Evolutionary conservation across 768 basidiomycete species (phyloP).

Genomic region (Favolaschia claudopus): DNA sequence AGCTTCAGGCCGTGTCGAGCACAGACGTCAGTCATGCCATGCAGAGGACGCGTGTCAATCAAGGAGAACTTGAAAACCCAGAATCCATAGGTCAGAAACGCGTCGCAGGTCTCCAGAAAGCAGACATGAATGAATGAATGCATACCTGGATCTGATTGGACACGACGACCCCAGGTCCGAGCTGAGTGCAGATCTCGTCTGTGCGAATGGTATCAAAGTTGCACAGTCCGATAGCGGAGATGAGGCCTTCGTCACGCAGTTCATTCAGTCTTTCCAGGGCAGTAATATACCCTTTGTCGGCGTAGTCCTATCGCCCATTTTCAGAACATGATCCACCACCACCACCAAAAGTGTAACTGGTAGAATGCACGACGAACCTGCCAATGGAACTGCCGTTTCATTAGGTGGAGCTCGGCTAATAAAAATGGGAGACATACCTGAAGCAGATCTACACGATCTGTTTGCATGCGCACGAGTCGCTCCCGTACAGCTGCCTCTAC

Average conservation of each 20-base stretch:
- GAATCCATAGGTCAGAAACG: too few relatives aligned
- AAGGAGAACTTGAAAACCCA: conserved; percentile 68
- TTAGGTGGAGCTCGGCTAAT: background rate
- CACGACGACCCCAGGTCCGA: conserved; percentile 75
- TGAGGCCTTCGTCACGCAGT: conserved; percentile 63
- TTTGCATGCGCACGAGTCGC: conserved; percentile 72
- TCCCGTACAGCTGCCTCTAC: conserved; percentile 74
- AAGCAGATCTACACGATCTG: conserved; percentile 68
- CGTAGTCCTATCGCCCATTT: too few relatives aligned
- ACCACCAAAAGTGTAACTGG: too few relatives aligned
- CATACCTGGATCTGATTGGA: conserved; percentile 85
- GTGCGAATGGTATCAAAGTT: conserved; percentile 81
- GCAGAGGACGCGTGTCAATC: conserved; percentile 79
- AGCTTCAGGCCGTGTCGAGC: conserved; percentile 74
- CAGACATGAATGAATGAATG: too few relatives aligned
- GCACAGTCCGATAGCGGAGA: conserved; percentile 75
- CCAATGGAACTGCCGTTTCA: conserved; percentile 74
- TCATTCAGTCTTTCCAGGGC: conserved; percentile 61
- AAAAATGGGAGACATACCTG: conserved; percentile 54
- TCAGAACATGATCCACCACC: too few relatives aligned
- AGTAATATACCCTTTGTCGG: conserved; percentile 49
- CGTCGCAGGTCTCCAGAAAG: too few relatives aligned
- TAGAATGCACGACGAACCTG: too few relatives aligned
- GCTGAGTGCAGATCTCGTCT: conserved; percentile 80
- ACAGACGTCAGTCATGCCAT: conserved; percentile 83